These are phyloP conservation scores for Cercospora sp. DNA, from an alignment of 2,329 filamentous ascomycete genomes.

Conservation along the genomic window DNA sequence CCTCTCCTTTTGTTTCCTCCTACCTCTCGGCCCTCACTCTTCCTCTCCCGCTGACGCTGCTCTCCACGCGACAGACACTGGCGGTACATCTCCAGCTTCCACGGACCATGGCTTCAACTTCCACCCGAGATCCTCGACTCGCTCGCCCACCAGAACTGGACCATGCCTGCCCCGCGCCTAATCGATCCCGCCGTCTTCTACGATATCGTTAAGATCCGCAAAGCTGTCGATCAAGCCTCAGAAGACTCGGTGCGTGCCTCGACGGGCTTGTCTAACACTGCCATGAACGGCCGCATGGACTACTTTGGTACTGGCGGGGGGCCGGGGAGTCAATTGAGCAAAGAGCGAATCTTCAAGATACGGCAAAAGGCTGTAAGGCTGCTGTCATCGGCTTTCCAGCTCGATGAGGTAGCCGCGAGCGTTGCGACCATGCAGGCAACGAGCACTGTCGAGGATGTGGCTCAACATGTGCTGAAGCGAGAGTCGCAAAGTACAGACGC, in stretches of 20 bases:
- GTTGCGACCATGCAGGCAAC: constrained; percentile 82
- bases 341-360: constrained; percentile 75
- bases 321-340: constrained; percentile 63
- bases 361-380: constrained; percentile 77
- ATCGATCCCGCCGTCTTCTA: constrained; percentile 80
- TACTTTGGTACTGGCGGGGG: constrained; percentile 55
- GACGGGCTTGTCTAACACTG: constrained; percentile 67
- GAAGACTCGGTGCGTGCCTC: constrained; percentile 75
- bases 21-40: too few relatives aligned
- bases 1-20: neutral
- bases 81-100: constrained; percentile 80
- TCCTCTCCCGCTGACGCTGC: neutral
- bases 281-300: constrained; percentile 55
- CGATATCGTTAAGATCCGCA: constrained; percentile 79
- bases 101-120: constrained; percentile 80
- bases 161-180: constrained; percentile 70
- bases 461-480: constrained; percentile 68
- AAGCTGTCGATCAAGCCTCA: constrained; percentile 76
- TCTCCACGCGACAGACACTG: constrained; percentile 62
- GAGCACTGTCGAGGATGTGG: constrained; percentile 74
- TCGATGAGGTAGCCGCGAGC: constrained; percentile 81
- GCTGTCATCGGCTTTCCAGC: constrained; percentile 71
- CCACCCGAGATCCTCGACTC: constrained; percentile 76
- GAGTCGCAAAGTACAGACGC: constrained; percentile 68
- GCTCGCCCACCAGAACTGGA: constrained; percentile 77